phyloP scores from a whole-genome alignment of 2,329 filamentous ascomycete species.

The Grosmannia penicillata region DNA sequence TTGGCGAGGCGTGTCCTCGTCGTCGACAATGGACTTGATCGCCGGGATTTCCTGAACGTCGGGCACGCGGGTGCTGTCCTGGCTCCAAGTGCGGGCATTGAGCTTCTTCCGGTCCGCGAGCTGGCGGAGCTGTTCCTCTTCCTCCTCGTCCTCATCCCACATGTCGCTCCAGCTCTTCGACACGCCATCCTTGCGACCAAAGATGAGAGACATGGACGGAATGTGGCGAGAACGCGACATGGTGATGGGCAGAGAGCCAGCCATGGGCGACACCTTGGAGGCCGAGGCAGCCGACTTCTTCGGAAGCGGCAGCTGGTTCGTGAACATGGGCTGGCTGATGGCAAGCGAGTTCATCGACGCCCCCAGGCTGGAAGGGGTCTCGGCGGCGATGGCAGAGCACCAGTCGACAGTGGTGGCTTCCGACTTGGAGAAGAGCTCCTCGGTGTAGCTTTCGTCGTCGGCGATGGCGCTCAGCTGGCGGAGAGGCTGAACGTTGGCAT shows the following conservation, averaged over 20 bases:
- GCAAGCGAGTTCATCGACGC: slow-evolving; percentile 65
- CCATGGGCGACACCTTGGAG: slow-evolving; percentile 39
- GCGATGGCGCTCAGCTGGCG: slow-evolving; percentile 81
- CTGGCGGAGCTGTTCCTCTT: slow-evolving; percentile 49
- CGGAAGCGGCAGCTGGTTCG: slow-evolving; percentile 19
- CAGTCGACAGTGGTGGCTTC: slow-evolving; percentile 54
- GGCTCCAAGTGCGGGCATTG: slow-evolving; percentile 67
- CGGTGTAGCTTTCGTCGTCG: slow-evolving; percentile 60
- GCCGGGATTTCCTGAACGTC: background rate
- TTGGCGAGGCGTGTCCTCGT: slow-evolving; percentile 28
- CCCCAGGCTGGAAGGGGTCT: slow-evolving; percentile 68
- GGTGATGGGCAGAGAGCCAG: slow-evolving; percentile 62
- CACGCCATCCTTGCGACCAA: slow-evolving; percentile 63
- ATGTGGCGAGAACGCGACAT: slow-evolving; percentile 61
- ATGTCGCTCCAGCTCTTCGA: slow-evolving; percentile 99
- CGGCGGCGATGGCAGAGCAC: slow-evolving; percentile 61
- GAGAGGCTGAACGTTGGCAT: slow-evolving; percentile 55
- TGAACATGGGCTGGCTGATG: slow-evolving; percentile 30
- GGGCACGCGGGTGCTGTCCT: slow-evolving; percentile 40
- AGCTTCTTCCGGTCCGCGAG: slow-evolving; percentile 46
- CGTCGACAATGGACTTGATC: slow-evolving; percentile 13
- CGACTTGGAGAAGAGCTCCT: slow-evolving; percentile 75
- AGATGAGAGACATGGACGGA: slow-evolving; percentile 61
- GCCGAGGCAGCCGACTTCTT: background rate
- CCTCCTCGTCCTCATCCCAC: slow-evolving; percentile 83